These are phyloP conservation scores for Blechomonas ayalai DNA, from an alignment of 208 protist species.

Conservation along the genomic window DNA sequence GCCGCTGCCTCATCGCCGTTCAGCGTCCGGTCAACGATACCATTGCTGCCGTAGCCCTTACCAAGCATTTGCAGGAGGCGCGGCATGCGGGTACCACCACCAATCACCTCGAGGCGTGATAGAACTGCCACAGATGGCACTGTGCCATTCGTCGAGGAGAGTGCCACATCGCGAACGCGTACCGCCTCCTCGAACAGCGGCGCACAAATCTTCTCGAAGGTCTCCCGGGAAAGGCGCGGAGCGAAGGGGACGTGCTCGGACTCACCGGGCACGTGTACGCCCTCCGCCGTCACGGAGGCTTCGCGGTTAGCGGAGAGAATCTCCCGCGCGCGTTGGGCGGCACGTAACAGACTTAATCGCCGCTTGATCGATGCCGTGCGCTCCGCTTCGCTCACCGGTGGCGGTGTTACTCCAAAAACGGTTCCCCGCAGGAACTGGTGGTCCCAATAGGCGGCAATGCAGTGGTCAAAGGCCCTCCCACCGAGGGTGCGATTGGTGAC, in stretches of 20 bases:
- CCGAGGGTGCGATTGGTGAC: slow-evolving; percentile 59
- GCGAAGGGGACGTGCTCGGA: slow-evolving; percentile 21
- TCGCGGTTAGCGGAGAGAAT: slow-evolving; percentile 85
- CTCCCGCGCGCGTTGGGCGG: slow-evolving; percentile 77
- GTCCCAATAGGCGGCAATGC: slow-evolving; percentile 80
- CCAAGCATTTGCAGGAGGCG: slow-evolving; percentile 46
- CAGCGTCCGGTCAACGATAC: slow-evolving; percentile 58
- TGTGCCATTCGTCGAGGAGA: slow-evolving; percentile 13
- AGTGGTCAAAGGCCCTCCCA: slow-evolving; percentile 80
- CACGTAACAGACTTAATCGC: slow-evolving; percentile 68
- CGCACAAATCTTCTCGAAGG: slow-evolving; percentile 66
- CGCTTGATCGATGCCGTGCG: slow-evolving; percentile 18
- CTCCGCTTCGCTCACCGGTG: slow-evolving; percentile 9
- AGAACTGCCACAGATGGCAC: slow-evolving; percentile 9
- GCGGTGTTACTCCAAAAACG: slow-evolving; percentile 9
- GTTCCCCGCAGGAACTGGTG: slow-evolving; percentile 28
- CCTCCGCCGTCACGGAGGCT: slow-evolving; percentile 71
- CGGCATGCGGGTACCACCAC: slow-evolving; percentile 76
- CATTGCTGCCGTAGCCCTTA: slow-evolving; percentile 16
- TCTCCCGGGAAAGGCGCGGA: slow-evolving; percentile 30
- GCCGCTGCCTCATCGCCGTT: slow-evolving; percentile 84
- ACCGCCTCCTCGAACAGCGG: slow-evolving; percentile 47
- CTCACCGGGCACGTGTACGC: slow-evolving; percentile 18
- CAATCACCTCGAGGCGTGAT: slow-evolving; percentile 70
- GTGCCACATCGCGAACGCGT: slow-evolving; percentile 22